A percentile compares a stretch with the other conserved stretches of the same genome.
phyloP scores from a whole-genome alignment of 2,329 filamentous ascomycete species.

The Tolypocladium album region DNA sequence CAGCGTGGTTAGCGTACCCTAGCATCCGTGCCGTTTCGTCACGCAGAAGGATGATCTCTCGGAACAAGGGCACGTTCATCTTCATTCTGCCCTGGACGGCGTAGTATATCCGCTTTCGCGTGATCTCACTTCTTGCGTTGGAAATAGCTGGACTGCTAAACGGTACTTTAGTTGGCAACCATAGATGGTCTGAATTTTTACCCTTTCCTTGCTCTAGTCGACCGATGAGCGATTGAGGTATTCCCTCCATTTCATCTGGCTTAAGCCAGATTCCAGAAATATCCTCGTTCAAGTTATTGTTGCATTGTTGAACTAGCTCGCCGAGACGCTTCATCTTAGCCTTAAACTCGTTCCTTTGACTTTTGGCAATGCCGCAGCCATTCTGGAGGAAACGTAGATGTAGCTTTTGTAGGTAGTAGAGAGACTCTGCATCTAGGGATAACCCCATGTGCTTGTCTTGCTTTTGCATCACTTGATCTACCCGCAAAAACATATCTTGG shows the following conservation, averaged over 20 bases:
- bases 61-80: not conserved
- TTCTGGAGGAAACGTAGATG: not conserved
- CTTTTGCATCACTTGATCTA: not conserved
- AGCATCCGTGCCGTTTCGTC: not conserved
- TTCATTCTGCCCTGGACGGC: not conserved
- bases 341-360: not conserved
- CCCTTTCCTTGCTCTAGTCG: not conserved
- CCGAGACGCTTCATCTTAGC: not conserved
- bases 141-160: not conserved
- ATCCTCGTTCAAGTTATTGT: not conserved
- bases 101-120: not conserved
- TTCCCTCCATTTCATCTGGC: not conserved
- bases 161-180: not conserved
- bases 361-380: not conserved
- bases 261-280: not conserved
- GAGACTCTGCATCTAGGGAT: not conserved
- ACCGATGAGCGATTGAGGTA: not conserved
- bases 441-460: not conserved
- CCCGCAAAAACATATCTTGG: not conserved
- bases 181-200: not conserved
- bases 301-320: not conserved
- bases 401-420: not conserved
- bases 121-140: not conserved
- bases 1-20: not conserved
- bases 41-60: not conserved